phyloP scores from a whole-genome alignment of 805 yeast species.

The Nakazawaea wickerhamii region DNA sequence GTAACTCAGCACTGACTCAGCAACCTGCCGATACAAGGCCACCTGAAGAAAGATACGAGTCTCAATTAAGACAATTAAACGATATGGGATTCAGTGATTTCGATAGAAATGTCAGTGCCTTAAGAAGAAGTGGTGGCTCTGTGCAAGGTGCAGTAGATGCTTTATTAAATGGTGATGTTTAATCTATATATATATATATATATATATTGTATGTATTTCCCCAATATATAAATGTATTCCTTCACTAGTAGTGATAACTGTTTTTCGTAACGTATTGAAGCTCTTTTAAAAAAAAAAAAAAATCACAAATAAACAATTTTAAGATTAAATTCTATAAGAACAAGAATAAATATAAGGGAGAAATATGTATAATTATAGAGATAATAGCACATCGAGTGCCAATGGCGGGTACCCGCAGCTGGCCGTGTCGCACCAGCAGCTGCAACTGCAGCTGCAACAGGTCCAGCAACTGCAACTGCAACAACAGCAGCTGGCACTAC shows the following conservation, averaged over 20 bases:
- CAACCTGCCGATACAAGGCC: conserved; percentile 63
- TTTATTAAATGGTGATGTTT: conserved; percentile 57
- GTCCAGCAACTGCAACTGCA: neutral
- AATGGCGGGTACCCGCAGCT: neutral
- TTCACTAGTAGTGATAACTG: neutral
- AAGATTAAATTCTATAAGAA: too few species aligned
- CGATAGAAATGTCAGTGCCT: conserved; percentile 85
- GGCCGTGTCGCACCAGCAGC: conserved; percentile 1
- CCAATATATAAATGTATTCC: too few species aligned
- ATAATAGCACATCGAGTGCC: neutral
- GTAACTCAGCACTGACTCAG: conserved; percentile 58
- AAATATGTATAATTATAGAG: conserved; percentile 4
- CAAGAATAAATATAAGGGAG: too few species aligned
- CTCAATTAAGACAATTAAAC: conserved; percentile 67
- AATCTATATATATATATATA: too few species aligned
- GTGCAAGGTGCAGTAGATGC: conserved; percentile 96
- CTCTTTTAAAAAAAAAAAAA: neutral
- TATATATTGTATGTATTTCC: too few species aligned
- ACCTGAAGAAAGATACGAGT: conserved; percentile 73
- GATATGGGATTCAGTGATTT: conserved; percentile 89
- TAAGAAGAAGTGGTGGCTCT: conserved; percentile 93
- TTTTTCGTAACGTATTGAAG: neutral
- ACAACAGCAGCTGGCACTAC: neutral
- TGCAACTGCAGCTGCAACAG: neutral
- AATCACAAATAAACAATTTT: too few species aligned